Evolutionary conservation across 169 alveolate genomes (phyloP).

Genomic region (Cryptosporidium meleagridis): DNA sequence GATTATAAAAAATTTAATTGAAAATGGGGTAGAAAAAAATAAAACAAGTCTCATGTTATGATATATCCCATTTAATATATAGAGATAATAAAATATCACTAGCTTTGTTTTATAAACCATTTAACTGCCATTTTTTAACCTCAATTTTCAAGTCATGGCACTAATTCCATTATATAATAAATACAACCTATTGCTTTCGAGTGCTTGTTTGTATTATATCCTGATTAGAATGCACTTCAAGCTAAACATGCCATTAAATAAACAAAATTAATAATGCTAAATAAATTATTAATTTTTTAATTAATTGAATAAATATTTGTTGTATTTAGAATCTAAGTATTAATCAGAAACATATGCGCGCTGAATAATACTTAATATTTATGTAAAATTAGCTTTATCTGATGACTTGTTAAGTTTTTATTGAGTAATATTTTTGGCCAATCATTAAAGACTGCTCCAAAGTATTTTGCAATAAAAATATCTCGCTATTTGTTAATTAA

Average conservation of each 20-base stretch:
- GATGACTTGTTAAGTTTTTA: too few species aligned
- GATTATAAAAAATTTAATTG: neutral
- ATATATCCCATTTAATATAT: neutral
- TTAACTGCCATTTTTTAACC: too few species aligned
- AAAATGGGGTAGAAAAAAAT: neutral
- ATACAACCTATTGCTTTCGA: too few species aligned
- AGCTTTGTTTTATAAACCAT: neutral
- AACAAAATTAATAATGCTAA: neutral
- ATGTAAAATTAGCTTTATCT: neutral
- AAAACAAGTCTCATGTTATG: neutral
- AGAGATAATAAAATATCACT: neutral
- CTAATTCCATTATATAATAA: neutral
- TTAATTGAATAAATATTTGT: too few species aligned
- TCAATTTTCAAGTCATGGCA: neutral
- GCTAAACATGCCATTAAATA: too few species aligned
- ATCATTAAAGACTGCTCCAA: neutral
- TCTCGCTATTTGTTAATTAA: neutral
- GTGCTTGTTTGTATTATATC: too few species aligned
- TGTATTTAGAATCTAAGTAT: neutral
- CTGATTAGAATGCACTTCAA: neutral
- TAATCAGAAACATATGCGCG: neutral
- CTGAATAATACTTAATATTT: neutral
- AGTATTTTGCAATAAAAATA: neutral
- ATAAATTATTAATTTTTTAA: too few species aligned
- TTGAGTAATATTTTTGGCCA: too few species aligned